phyloP scores from a whole-genome alignment of 805 yeast genomes.

The Wickerhamomyces pijperi region DNA sequence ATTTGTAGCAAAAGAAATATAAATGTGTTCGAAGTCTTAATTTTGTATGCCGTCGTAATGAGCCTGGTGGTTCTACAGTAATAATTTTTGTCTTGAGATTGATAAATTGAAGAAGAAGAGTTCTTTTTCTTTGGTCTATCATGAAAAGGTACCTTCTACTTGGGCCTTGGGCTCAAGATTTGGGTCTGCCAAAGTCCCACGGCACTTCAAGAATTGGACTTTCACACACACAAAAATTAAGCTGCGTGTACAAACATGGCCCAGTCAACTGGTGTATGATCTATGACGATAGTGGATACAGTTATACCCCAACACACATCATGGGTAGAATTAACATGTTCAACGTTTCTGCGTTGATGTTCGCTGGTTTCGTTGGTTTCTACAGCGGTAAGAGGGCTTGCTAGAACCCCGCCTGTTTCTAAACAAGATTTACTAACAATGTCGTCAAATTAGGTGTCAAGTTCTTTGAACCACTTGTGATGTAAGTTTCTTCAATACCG shows the following conservation, averaged over 20 bases:
- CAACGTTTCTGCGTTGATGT: conserved; percentile 16
- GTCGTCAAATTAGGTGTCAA: conserved; percentile 31
- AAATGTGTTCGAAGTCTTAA: neutral
- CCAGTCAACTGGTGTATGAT: no score
- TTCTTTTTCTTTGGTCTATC: neutral
- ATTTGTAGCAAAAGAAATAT: neutral
- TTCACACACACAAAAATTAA: no score
- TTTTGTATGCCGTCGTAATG: neutral
- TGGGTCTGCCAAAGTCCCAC: no score
- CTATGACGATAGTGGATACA: no score
- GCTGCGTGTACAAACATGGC: no score
- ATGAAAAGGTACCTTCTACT: no score
- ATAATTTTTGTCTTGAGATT: neutral
- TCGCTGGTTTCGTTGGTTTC: conserved; percentile 27
- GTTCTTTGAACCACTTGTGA: conserved; percentile 65
- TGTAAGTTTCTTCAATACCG: conserved; percentile 30
- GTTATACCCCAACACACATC: no score
- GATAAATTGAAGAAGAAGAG: neutral
- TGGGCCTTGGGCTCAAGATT: no score
- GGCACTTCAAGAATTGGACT: no score
- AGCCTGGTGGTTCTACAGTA: neutral
- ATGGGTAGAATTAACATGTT: conserved; percentile 19
- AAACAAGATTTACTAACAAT: conserved; percentile 1
- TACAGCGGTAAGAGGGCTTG: conserved; percentile 32
- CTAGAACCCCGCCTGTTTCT: no score